Conservation (phyloP, 83 land plant genomes). For the Picea abies region DNA sequence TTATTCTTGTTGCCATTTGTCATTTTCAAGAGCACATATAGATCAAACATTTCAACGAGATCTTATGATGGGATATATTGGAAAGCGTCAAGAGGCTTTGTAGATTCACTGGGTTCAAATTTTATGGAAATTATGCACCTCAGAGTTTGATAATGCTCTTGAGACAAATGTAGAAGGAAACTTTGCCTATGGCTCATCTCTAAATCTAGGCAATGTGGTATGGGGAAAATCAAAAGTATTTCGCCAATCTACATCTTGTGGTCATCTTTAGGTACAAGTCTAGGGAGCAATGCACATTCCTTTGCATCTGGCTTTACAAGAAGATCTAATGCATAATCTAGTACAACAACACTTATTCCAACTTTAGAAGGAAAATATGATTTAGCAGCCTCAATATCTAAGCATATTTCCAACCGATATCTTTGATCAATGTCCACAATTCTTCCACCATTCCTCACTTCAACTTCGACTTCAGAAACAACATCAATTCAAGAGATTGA, state of each 20-base stretch:
- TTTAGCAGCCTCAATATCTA: neutral
- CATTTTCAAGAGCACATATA: neutral
- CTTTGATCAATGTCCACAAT: neutral
- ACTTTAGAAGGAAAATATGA: neutral
- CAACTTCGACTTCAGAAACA: neutral
- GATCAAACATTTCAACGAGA: conserved; percentile 3
- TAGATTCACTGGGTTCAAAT: neutral
- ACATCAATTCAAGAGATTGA: neutral
- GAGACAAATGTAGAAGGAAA: neutral
- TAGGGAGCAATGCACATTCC: neutral
- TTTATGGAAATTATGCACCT: neutral
- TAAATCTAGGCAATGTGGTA: neutral
- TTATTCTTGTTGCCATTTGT: neutral
- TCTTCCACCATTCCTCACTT: neutral
- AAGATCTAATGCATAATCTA: neutral
- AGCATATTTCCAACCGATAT: neutral
- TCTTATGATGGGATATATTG: neutral
- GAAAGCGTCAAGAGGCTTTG: neutral
- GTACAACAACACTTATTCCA: neutral
- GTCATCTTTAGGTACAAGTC: neutral
- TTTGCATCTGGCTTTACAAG: neutral
- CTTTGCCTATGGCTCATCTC: neutral
- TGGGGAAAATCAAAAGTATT: neutral
- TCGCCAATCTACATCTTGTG: neutral
- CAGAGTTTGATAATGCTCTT: neutral